Evolutionary conservation across 2,329 filamentous ascomycete species (phyloP).

Genomic region (Aureobasidium musti): DNA sequence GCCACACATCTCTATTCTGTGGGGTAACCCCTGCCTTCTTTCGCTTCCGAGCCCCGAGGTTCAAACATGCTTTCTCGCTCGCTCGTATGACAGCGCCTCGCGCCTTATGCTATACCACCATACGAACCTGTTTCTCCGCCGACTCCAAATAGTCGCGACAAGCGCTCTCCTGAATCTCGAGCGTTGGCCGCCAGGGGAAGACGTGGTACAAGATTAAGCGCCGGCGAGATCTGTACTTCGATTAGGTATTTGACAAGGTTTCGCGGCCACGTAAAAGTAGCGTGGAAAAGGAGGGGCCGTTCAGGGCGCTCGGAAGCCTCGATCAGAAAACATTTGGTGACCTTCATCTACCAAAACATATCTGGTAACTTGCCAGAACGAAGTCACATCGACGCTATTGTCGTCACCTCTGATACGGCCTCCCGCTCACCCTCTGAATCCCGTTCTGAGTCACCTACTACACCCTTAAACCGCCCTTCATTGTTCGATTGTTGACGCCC

Average conservation of each 20-base stretch:
- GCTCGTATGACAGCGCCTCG: constrained; percentile 21
- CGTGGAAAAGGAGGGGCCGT: constrained; percentile 22
- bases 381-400: not conserved
- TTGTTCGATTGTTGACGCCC: not conserved
- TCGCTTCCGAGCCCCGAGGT: constrained; percentile 16
- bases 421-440: not conserved
- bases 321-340: constrained; percentile 5
- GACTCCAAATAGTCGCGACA: not conserved
- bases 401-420: constrained; percentile 1
- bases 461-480: constrained; percentile 1
- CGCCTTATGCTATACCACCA: not conserved
- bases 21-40: constrained; percentile 27
- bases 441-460: not conserved
- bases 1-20: constrained; percentile 23
- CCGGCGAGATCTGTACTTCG: constrained; percentile 17
- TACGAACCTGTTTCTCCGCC: not conserved
- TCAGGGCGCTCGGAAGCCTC: not conserved
- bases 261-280: constrained; percentile 12
- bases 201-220: constrained; percentile 26
- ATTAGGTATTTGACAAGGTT: constrained; percentile 15
- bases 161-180: constrained; percentile 19
- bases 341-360: not conserved
- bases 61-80: constrained; percentile 19
- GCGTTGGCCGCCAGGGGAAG: constrained; percentile 5
- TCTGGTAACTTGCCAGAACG: not conserved